Evolutionary conservation across 768 basidiomycete genomes (phyloP).

Genomic region (Suillus tomentosus): DNA sequence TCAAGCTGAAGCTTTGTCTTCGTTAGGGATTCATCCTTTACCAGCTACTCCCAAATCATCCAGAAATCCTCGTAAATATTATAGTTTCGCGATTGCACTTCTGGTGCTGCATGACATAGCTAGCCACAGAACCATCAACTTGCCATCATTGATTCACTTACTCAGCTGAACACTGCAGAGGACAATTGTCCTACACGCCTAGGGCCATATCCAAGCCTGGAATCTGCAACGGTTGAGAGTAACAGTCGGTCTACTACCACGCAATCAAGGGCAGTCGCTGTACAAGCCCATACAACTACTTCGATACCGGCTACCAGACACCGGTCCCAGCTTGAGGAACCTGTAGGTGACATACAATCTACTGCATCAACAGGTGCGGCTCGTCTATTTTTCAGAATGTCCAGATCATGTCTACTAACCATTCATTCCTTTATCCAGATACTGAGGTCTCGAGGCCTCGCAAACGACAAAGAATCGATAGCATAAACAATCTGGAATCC

Average conservation of each 20-base stretch:
- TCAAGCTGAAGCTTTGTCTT: conserved; percentile 20
- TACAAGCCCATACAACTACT: conserved; percentile 27
- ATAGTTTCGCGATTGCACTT: conserved; percentile 20
- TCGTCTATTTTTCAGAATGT: not conserved
- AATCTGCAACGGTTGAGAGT: conserved; percentile 38
- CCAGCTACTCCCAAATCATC: conserved; percentile 23
- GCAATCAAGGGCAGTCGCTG: conserved; percentile 29
- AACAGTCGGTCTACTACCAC: conserved; percentile 30
- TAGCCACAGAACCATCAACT: conserved; percentile 22
- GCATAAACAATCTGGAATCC: conserved; percentile 34
- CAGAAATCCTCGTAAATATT: conserved; percentile 23
- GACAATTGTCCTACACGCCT: conserved; percentile 48
- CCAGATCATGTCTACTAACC: conserved; percentile 13
- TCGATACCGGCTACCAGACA: conserved; percentile 68
- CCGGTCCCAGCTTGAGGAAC: conserved; percentile 63
- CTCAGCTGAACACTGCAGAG: conserved; percentile 57
- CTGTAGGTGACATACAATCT: conserved; percentile 34
- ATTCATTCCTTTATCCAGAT: conserved; percentile 34
- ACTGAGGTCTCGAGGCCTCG: conserved; percentile 57
- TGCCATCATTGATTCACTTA: conserved; percentile 71
- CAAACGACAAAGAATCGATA: conserved; percentile 71
- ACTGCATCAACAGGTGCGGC: conserved; percentile 28
- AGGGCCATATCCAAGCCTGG: conserved; percentile 49
- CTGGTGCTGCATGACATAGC: conserved; percentile 30
- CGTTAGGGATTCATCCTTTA: conserved; percentile 17